Percentiles rank a stretch among this genome's conserved stretches.
These are phyloP conservation scores for Podospora fimiseda DNA, from an alignment of 495 filamentous ascomycete species.

Conservation along the genomic window DNA sequence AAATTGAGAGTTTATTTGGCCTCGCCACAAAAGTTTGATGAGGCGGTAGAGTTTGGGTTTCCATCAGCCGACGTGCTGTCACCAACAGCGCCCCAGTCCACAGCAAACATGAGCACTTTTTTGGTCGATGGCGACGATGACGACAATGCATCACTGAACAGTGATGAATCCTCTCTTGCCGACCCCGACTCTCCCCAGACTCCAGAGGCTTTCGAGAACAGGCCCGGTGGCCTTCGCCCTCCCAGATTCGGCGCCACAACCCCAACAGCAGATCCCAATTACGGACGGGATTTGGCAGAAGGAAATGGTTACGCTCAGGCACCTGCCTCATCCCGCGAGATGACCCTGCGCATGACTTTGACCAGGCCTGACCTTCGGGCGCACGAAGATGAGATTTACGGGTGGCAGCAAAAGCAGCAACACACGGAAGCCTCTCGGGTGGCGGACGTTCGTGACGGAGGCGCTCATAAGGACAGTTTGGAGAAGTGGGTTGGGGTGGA, in stretches of 20 bases:
- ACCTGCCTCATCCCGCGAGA: slow-evolving; percentile 63
- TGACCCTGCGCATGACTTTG: slow-evolving; percentile 92
- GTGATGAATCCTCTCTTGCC: slow-evolving; percentile 44
- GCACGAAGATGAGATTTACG: slow-evolving; percentile 55
- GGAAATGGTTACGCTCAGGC: slow-evolving; percentile 43
- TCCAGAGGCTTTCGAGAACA: slow-evolving; percentile 38
- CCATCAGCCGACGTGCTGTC: slow-evolving; percentile 51
- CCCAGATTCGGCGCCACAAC: slow-evolving; percentile 17
- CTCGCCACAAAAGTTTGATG: slow-evolving; percentile 92
- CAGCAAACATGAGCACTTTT: slow-evolving; percentile 41
- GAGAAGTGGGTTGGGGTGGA: slow-evolving; percentile 20
- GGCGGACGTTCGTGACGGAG: slow-evolving; percentile 10
- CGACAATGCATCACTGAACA: slow-evolving; percentile 30
- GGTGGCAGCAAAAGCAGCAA: slow-evolving; percentile 43
- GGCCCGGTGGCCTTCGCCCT: slow-evolving; percentile 24
- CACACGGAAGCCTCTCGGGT: not conserved
- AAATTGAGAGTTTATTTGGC: slow-evolving; percentile 84
- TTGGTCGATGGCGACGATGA: slow-evolving; percentile 43
- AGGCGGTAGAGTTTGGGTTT: slow-evolving; percentile 90
- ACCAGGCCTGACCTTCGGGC: slow-evolving; percentile 80
- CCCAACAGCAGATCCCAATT: slow-evolving; percentile 8
- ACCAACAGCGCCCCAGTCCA: slow-evolving; percentile 23
- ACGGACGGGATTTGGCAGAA: slow-evolving; percentile 22
- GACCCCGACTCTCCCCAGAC: slow-evolving; percentile 52
- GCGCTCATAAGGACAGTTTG: slow-evolving; percentile 25